Conservation (phyloP, 2,329 filamentous ascomycete genomes). For the Hypoxylon sp. region DNA sequence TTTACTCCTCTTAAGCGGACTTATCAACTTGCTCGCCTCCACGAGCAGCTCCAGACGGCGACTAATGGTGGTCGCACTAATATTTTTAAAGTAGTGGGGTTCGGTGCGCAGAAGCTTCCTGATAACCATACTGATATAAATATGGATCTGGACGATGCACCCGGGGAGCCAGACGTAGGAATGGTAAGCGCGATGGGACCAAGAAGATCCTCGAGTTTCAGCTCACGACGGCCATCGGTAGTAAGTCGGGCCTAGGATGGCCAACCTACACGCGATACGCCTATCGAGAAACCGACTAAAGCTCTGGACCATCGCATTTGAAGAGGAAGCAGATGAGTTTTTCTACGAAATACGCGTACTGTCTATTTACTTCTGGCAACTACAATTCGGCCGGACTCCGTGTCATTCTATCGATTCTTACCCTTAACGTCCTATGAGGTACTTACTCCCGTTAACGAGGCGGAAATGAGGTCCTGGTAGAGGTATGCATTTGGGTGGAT, state of each 20-base stretch:
- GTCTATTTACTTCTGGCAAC: slow-evolving; percentile 6
- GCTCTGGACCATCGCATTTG: not conserved
- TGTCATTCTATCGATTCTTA: slow-evolving; percentile 6
- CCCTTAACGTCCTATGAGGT: not conserved
- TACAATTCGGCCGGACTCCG: slow-evolving; percentile 10
- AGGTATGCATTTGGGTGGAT: slow-evolving; percentile 36
- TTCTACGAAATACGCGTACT: slow-evolving; percentile 1
- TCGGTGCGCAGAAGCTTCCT: slow-evolving; percentile 67
- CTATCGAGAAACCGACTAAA: not conserved
- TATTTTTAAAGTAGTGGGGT: slow-evolving; percentile 72
- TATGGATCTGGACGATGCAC: slow-evolving; percentile 66
- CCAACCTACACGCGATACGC: slow-evolving; percentile 7
- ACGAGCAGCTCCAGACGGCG: slow-evolving; percentile 75
- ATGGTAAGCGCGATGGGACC: slow-evolving; percentile 55
- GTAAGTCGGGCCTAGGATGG: slow-evolving; percentile 59
- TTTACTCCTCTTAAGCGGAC: slow-evolving; percentile 73
- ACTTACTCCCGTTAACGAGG: slow-evolving; percentile 13
- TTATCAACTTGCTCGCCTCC: slow-evolving; percentile 73
- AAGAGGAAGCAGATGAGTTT: slow-evolving; percentile 2
- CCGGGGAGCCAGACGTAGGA: slow-evolving; percentile 68
- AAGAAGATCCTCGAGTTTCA: slow-evolving; percentile 62
- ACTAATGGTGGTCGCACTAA: slow-evolving; percentile 75
- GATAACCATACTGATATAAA: slow-evolving; percentile 62
- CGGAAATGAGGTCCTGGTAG: slow-evolving; percentile 24
- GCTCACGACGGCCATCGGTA: slow-evolving; percentile 62